phyloP scores from a whole-genome alignment of 306 rosid genomes.

The Begonia fuchsioides region DNA sequence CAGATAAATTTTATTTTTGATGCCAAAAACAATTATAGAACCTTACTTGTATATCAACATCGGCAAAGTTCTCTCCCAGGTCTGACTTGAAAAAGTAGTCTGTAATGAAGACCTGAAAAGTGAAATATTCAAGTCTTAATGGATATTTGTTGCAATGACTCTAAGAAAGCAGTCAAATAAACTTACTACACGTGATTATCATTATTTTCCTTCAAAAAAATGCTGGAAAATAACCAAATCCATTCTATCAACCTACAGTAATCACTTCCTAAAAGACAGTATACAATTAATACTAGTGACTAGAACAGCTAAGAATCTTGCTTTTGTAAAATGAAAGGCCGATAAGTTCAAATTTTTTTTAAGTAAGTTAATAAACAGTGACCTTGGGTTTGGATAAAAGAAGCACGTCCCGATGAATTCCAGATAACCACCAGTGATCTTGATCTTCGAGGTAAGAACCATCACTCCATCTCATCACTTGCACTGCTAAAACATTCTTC shows the following conservation, averaged over 20 bases:
- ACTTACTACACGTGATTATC: no score
- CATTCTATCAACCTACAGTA: no score
- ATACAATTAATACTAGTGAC: no score
- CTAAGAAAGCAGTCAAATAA: no score
- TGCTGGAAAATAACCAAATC: no score
- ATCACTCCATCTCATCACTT: constrained; percentile 92
- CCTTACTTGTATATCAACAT: constrained; percentile 65
- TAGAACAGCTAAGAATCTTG: no score
- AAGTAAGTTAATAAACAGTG: constrained; percentile 5
- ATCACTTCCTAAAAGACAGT: no score
- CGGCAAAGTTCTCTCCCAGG: constrained; percentile 58
- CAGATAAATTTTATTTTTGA: no score
- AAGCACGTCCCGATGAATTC: constrained; percentile 88
- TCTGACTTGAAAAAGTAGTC: constrained; percentile 83
- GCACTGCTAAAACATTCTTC: constrained; percentile 76
- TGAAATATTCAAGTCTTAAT: background rate
- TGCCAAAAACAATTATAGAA: background rate
- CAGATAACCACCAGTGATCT: constrained; percentile 96
- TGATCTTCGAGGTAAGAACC: constrained; percentile 96
- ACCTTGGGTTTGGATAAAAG: constrained; percentile 91
- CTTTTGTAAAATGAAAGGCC: background rate
- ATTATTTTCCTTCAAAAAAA: no score
- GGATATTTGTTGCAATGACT: no score
- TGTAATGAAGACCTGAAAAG: constrained; percentile 58
- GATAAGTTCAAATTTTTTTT: constrained; percentile 1